Conservation (phyloP, 805 yeast genomes). For the Yamadazyma tumulicola region DNA sequence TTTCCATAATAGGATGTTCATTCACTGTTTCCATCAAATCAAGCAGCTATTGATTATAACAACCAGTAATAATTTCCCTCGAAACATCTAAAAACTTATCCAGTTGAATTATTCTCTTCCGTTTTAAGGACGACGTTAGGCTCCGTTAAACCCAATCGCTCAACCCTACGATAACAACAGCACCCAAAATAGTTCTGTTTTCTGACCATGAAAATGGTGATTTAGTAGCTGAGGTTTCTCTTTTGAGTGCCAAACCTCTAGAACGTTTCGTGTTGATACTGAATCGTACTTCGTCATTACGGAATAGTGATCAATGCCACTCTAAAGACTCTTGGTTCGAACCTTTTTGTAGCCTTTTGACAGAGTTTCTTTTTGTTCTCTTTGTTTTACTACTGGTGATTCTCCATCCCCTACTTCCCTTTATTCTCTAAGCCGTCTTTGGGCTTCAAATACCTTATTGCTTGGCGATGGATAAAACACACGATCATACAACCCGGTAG, state of each 20-base stretch:
- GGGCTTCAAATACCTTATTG: too few species aligned
- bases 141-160: conserved; percentile 2
- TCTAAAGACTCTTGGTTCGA: too few species aligned
- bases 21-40: conserved; percentile 10
- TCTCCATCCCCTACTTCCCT: too few species aligned
- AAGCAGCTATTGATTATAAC: conserved; percentile 11
- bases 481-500: too few species aligned
- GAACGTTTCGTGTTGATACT: conserved; percentile 2
- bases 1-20: conserved; percentile 1
- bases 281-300: conserved; percentile 1
- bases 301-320: too few species aligned
- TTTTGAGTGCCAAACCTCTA: conserved; percentile 9
- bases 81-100: conserved; percentile 5
- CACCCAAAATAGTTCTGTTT: conserved; percentile 5
- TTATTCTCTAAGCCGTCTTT: too few species aligned
- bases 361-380: too few species aligned
- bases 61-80: conserved; percentile 11
- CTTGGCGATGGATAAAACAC: too few species aligned
- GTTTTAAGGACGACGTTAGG: conserved; percentile 2
- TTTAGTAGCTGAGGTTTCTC: conserved; percentile 3
- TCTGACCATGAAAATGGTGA: conserved; percentile 4
- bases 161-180: conserved; percentile 5
- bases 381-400: too few species aligned
- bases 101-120: conserved; percentile 4
- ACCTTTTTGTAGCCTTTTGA: too few species aligned